Evolutionary conservation across 139 green algal genomes (phyloP), one percentile per base, ranked within the genome.

Genomic region (Gonium pectorale): DNA sequence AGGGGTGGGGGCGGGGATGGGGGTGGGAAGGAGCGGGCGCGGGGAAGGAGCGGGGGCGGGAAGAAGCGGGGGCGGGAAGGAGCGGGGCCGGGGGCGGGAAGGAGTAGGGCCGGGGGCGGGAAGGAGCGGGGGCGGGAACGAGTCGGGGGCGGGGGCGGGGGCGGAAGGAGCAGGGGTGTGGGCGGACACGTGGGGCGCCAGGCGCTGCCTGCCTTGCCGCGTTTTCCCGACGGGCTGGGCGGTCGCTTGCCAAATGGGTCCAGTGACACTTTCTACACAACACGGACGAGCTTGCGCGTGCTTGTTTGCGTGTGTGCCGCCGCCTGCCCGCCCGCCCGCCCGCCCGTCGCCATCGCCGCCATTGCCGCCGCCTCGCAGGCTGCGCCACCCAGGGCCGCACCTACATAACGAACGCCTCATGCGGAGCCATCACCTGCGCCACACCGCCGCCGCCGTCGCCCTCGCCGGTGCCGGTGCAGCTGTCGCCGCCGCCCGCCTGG

Each of bases 401-500:
- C 7, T 54, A 68, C 59, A 44, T 82, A 21, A 82, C 75, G 29
- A 72, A 44, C n/a, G 43, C 27, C 3, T 62, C 59, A 1, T 82
- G 75, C 59, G 75, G 75, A 17, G 41, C 59, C 29, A 46, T 71
- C 43, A 62, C 38, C 15, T 82, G 75, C 60, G 15, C 27, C 19
- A 6, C 17, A 17, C 73, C 46, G 46, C 70, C 70, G 22, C 33
- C 70, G 46, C 24, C 35, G 70, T 49, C 46, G 15, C 24, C 67
- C 6, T n/a, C 69, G 7, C 9, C 69, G 43, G 29, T 44, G 69
- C 44, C 69, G 5, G 8, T 44, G 8, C 69, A 1, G 19, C 43
- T 15, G n/a, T 27, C 69, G 7, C 46, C 69, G 43, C 69, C 69
- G 29, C 43, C n/a, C 29, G 8, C 67, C 29, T 26, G 29, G 13